Percentiles rank a stretch among this genome's conserved stretches.
These are phyloP conservation scores for Aristolochia fimbriata DNA, from an alignment of 164 flowering plant species.

Conservation along the genomic window DNA sequence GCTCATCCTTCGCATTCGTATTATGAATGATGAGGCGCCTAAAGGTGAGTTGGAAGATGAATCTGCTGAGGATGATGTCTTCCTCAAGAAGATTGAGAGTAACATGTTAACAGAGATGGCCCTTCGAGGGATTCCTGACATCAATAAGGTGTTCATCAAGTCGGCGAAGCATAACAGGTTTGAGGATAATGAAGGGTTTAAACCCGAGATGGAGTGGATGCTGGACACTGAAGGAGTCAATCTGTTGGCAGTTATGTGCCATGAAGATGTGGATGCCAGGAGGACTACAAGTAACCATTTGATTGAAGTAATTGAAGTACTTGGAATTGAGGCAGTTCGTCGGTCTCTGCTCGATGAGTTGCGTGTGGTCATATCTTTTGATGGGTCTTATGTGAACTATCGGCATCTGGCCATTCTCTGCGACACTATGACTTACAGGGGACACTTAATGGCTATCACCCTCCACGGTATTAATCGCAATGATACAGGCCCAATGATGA, in stretches of 20 bases:
- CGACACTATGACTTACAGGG: conserved; percentile 98
- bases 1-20: conserved; percentile 87
- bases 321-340: conserved; percentile 97
- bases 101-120: conserved; percentile 99
- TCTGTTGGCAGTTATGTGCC: conserved; percentile 89
- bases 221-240: conserved; percentile 97
- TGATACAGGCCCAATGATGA: conserved; percentile 98
- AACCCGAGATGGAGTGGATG: conserved; percentile 91
- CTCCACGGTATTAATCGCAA: conserved; percentile 97
- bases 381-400: conserved; percentile 97
- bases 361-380: conserved; percentile 96
- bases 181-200: conserved; percentile 78
- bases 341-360: conserved; percentile 79
- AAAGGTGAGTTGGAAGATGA: conserved; percentile 85
- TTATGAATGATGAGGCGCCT: conserved; percentile 96
- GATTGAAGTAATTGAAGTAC: conserved; percentile 95
- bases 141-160: conserved; percentile 90
- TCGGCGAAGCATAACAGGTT: conserved; percentile 60
- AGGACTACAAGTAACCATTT: conserved; percentile 95
- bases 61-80: conserved; percentile 99
- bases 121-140: conserved; percentile 93
- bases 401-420: conserved; percentile 92
- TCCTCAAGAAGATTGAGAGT: conserved; percentile 90
- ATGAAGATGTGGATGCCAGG: conserved; percentile 88
- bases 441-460: conserved; percentile 97